These are phyloP conservation scores for Floccularia luteovirens DNA, from an alignment of 768 basidiomycete species.

Conservation along the genomic window DNA sequence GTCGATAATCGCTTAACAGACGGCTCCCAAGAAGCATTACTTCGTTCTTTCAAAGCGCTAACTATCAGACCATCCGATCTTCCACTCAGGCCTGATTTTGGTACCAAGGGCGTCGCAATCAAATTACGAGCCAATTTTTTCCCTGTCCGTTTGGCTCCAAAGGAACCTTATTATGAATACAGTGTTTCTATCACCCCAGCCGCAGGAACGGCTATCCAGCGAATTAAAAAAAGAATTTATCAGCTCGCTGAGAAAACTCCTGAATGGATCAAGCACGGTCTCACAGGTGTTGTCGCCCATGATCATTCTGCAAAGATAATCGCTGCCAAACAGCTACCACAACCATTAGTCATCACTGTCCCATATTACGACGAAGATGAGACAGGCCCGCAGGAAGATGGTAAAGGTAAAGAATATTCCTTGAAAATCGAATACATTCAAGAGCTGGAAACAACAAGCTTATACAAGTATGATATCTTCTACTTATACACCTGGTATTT, in stretches of 20 bases:
- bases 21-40: conserved; percentile 31
- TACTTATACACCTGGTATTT: conserved; percentile 17
- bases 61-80: conserved; percentile 29
- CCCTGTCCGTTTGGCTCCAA: conserved; percentile 43
- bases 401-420: conserved; percentile 36
- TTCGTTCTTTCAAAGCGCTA: conserved; percentile 26
- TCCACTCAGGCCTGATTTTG: conserved; percentile 53
- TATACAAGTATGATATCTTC: conserved; percentile 31
- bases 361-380: conserved; percentile 47
- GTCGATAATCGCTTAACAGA: conserved; percentile 36
- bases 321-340: conserved; percentile 33
- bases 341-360: conserved; percentile 35
- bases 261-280: conserved; percentile 43
- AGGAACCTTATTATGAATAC: conserved; percentile 52
- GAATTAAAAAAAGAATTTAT: conserved; percentile 54
- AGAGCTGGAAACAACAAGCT: conserved; percentile 44
- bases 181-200: conserved; percentile 46
- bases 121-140: conserved; percentile 65
- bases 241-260: conserved; percentile 48
- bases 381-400: conserved; percentile 30
- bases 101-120: conserved; percentile 38
- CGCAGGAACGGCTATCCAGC: conserved; percentile 38
- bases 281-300: conserved; percentile 44
- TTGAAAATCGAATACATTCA: conserved; percentile 33
- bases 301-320: conserved; percentile 48